Conservation (phyloP, 352 stramenopile species). For the Globisporangium paroecandrum region DNA sequence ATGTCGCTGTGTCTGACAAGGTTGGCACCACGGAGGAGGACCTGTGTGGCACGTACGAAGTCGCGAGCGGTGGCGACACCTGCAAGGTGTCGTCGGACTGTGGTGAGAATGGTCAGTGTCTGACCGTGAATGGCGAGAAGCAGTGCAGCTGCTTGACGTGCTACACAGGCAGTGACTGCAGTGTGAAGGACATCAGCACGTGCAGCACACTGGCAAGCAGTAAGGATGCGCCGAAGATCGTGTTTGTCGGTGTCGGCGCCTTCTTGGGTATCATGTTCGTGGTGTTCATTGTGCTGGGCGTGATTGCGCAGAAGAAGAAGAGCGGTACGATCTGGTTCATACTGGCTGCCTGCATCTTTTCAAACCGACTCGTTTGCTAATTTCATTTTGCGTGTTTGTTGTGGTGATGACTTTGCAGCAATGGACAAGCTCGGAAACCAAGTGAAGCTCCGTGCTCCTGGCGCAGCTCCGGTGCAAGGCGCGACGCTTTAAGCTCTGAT, state of each 20-base stretch:
- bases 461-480: constrained; percentile 31
- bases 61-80: constrained; percentile 56
- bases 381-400: constrained; percentile 5
- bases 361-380: constrained; percentile 6
- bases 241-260: constrained; percentile 65
- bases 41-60: constrained; percentile 70
- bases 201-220: constrained; percentile 67
- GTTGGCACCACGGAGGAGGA: constrained; percentile 72
- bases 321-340: constrained; percentile 37
- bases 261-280: constrained; percentile 77
- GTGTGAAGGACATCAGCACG: constrained; percentile 63
- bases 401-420: constrained; percentile 26
- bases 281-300: constrained; percentile 66
- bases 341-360: not conserved
- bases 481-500: constrained; percentile 28
- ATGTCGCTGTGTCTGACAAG: constrained; percentile 45
- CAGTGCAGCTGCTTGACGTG: constrained; percentile 72
- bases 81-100: constrained; percentile 68
- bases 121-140: constrained; percentile 54
- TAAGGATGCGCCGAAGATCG: constrained; percentile 53
- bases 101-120: constrained; percentile 71
- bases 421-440: constrained; percentile 65
- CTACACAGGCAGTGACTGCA: constrained; percentile 78
- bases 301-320: constrained; percentile 73
- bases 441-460: constrained; percentile 43